Base-by-base conservation (phyloP, 31 red algal species). In the Asparagopsis taxiformis region DNA sequence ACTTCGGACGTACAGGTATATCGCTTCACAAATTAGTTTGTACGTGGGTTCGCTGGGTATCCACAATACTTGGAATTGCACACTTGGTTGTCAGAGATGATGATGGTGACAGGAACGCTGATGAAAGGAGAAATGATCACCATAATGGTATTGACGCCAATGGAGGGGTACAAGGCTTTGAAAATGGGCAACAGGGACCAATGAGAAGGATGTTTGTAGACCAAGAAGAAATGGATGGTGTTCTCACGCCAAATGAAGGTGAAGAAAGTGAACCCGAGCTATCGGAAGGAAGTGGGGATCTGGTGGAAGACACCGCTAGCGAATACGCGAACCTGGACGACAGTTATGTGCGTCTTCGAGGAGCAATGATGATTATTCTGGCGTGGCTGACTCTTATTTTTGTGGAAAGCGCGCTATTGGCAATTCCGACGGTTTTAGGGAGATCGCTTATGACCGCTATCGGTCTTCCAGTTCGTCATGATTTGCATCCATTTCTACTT, bases 41-140 rank as follows among this genome's bases (percentile, higher is more conserved):
- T 30, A n/a, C 56, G 1, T 94, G 91, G 91, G 68, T 94, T 55
- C 31, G 51, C 13, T 39, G 55, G 10, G 62, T 88, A 13, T 80
- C 82, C 1, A 30, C 61, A 7, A 20, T 57, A 13, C 75, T 94
- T 29, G 91, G 91, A 16, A 83, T 94, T 65, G 64, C 49, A 31
- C 70, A 94, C 28, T 32, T 88, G n/a, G 91, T 94, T 1, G 76
- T 85, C 11, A 94, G 82, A 65, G 84, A 71, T 15, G 72, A 73
- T 33, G 69, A 81, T 8, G 57, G 3, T 25, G 59, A 62, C 13
- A 60, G 32, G 20, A 67, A 75, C 34, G 61, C 31, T 35, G 30
- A 72, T 44, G 34, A 43, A 9, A 17, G 58, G 0, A 33, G 19
- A 39, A 50, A 11, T 30, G 67, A 48, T 29, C 9, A 34, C 9